Evolutionary conservation across 2,329 filamentous ascomycete species (phyloP), one percentile per base, ranked within the genome.

Genomic region (Cercospora berteroae): DNA sequence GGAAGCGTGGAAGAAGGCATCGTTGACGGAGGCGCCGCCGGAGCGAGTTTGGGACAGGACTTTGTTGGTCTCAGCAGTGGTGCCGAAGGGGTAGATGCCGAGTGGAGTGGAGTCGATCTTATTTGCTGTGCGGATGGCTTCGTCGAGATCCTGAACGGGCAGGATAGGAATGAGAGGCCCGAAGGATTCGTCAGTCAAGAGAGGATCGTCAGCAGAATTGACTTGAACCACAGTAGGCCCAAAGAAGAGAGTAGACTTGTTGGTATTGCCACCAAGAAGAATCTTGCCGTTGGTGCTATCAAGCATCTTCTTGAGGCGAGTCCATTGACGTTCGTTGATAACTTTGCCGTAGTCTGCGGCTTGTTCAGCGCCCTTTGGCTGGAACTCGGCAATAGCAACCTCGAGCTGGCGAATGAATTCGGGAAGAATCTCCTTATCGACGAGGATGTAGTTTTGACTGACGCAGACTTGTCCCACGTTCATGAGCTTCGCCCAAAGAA

Each of bases 391-490:
- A 75, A 91, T 85, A 7, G 88, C 87, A 55, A 84, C 85, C 77
- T 91, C 90, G 75, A 98, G 85, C 75, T 91, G 70, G 63, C 87
- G 84, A 70, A 98, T 82, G 74, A 98, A 92, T 29, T 85, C 82
- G 29, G 72, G 71, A 16, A 73, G 81, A 4, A 94, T 84, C 56
- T 88, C 86, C 72, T 88, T 88, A 77, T 98, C 92, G 29, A 96
- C 87, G 61, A 97, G 85, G 62, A 92, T 89, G 80, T 97, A 97
- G 83, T 98, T 97, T 76, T 97, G 93, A 27, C 90, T 92, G 70
- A 97, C 87, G 79, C 95, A 99, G 71, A 97, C 86, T 81, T 99
- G 95, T 25, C 95, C 95, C 4, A 91, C 90, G 77, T 95, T 95
- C 69, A 93, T 78, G 4, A 87, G 85, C 85, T 98, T 99, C 60